Evolutionary conservation across 768 basidiomycete species (phyloP).

Genomic region (Trametes elegans): DNA sequence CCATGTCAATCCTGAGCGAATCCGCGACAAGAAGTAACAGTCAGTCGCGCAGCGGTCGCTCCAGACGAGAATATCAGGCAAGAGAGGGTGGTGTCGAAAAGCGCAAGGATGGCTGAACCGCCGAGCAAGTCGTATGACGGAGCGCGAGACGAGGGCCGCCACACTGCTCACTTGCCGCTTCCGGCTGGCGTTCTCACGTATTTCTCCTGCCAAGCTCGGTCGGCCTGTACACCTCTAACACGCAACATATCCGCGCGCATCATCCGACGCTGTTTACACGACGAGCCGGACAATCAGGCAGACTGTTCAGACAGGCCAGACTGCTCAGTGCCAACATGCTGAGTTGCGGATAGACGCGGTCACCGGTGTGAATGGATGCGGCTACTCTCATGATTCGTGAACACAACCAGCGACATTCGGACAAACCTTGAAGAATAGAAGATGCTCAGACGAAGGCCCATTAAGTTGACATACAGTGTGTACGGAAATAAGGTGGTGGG

Average conservation of each 20-base stretch:
- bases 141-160: neutral
- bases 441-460: neutral
- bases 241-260: neutral
- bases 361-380: too few species aligned
- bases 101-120: neutral
- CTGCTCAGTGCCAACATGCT: too few species aligned
- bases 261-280: neutral
- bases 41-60: neutral
- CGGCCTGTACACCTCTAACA: neutral
- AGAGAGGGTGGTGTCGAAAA: neutral
- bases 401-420: too few species aligned
- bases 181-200: conserved; percentile 12
- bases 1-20: conserved; percentile 39
- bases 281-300: too few species aligned
- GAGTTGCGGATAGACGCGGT: too few species aligned
- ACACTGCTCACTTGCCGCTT: conserved; percentile 2
- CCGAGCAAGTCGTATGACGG: conserved; percentile 2
- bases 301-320: too few species aligned
- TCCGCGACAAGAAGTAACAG: neutral
- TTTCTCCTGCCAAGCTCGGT: conserved; percentile 1
- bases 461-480: neutral
- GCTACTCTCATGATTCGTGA: too few species aligned
- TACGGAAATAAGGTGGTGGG: neutral
- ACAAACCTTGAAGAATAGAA: neutral
- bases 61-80: neutral